Base-by-base conservation (phyloP, 179 eudicot species). In the Drosera spatulata region DNA sequence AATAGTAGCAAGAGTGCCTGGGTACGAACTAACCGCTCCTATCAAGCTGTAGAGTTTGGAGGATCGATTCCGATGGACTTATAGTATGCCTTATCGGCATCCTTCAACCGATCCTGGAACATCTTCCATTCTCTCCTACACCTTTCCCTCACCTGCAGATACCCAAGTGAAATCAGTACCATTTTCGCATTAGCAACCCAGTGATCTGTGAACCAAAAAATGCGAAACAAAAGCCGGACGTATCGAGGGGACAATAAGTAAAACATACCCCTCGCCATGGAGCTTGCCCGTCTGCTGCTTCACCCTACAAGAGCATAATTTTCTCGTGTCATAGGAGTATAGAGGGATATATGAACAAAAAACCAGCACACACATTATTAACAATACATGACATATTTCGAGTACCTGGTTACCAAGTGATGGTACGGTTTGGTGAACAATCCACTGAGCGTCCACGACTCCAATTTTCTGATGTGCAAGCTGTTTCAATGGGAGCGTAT, bases 401-500 rank as follows among this genome's bases (percentile, higher is more conserved):
- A 40, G 53, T 74, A 77, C 96, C 89, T 88, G 96, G 62, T 78
- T 85, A 68, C 96, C 96, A 37, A 87, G 94, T 15, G 97, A 75
- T 60, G 96, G 97, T 73, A 91, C 81, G 1, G 79, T 69, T 66
- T 85, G 90, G 76, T 91, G 97, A 56, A 88, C 82, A 67, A 91
- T 72, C 96, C 97, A 91, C 52, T 91, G 94, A 51, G 97, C 51
- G 77, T 91, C 97, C 50, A 91, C 85, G 39, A 91, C 96, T 59
- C 97, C 97, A 52, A 91, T 91, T 62, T 85, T 88, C 79, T 88
- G 82, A 53, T 91, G 97, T 56, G 97, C 94, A 62, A 87, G 83
- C 77, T 90, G 82, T 70, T 52, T 66, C 42, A 45, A 22, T 1
- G 33, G 33, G 33, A 22, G 33, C 33, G 33, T 22, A 22, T 22